Evolutionary conservation across 1,139 yeast genomes (phyloP), one percentile per base, ranked within the genome.

Genomic region (Wickerhamiella infanticola): DNA sequence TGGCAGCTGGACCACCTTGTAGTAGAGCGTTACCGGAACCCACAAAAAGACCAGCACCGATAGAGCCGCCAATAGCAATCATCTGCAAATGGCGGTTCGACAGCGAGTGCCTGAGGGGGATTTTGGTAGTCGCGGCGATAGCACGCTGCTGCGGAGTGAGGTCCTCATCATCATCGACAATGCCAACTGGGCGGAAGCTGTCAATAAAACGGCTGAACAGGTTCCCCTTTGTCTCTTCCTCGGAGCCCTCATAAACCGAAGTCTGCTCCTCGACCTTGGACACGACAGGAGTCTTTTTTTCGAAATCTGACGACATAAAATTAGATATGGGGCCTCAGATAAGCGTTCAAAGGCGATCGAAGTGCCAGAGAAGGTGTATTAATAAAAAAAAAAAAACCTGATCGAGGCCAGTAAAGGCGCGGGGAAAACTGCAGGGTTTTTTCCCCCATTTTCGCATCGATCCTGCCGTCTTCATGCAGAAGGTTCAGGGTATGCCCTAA

Each of bases 41-140:
- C 49, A 81, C 75, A 53, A 79, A 77, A 40, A 78, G 67, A 56
- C 80, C 81, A 2, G 80, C 81, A 63, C 94, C 94, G 52, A 84
- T 81, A 45, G 85, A 73, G 52, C 94, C 94, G 59, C 94, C 94
- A 55, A 84, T 78, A 43, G 94, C 93, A 61, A 84, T 79, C 84
- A 83, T 81, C 58, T 80, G 81, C 55, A 83, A 66, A 68, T 82
- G 77, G 65, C 83, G 70, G 40, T 63, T 38, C 35, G 44, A 41
- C 48, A 73, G 63, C 5, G 64, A 61, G 45, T 73, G 59, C 36
- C 60, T 58, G 45, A 71, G 58, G 3, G 70, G 71, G n/a, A 73
- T 52, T 37, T 55, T 54, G 11, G 63, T 58, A 6, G 63, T 58
- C 26, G 62, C 62, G 23, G 44, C 38, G 11, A 42, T 45, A 3